These are phyloP conservation scores for Orychophragmus violaceus DNA, from an alignment of 345 rosid species.

Conservation along the genomic window DNA sequence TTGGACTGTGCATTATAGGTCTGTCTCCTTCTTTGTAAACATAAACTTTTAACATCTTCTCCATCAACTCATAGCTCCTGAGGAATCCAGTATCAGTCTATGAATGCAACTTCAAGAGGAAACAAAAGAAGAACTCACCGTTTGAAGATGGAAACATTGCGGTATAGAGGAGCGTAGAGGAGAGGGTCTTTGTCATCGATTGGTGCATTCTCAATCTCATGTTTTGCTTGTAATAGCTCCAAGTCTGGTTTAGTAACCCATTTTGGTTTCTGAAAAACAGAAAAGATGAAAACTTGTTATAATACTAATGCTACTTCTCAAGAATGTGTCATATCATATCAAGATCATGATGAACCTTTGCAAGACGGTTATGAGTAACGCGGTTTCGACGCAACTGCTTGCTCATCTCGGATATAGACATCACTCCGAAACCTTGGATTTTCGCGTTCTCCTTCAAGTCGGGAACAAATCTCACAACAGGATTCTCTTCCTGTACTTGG, in stretches of 20 bases:
- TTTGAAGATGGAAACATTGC: slow-evolving; percentile 75
- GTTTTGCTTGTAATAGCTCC: slow-evolving; percentile 52
- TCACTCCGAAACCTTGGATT: slow-evolving; percentile 34
- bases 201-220: slow-evolving; percentile 65
- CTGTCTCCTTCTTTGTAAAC: slow-evolving; percentile 77
- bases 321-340: background rate
- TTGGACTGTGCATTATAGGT: slow-evolving; percentile 64
- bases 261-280: slow-evolving; percentile 47
- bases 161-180: slow-evolving; percentile 72
- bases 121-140: slow-evolving; percentile 33
- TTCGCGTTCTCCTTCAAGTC: slow-evolving; percentile 27
- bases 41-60: slow-evolving; percentile 69
- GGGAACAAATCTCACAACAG: slow-evolving; percentile 23
- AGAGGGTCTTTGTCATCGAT: slow-evolving; percentile 40
- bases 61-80: slow-evolving; percentile 98
- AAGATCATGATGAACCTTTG: slow-evolving; percentile 37
- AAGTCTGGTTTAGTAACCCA: slow-evolving; percentile 66
- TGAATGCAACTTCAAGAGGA: background rate
- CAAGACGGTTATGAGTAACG: slow-evolving; percentile 33
- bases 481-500: slow-evolving; percentile 9
- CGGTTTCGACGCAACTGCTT: slow-evolving; percentile 48
- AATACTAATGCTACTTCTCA: background rate
- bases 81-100: background rate
- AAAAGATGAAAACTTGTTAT: slow-evolving; percentile 6
- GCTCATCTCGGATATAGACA: slow-evolving; percentile 71